phyloP scores from a whole-genome alignment of 805 yeast genomes.

The Schwanniomyces yamadae region DNA sequence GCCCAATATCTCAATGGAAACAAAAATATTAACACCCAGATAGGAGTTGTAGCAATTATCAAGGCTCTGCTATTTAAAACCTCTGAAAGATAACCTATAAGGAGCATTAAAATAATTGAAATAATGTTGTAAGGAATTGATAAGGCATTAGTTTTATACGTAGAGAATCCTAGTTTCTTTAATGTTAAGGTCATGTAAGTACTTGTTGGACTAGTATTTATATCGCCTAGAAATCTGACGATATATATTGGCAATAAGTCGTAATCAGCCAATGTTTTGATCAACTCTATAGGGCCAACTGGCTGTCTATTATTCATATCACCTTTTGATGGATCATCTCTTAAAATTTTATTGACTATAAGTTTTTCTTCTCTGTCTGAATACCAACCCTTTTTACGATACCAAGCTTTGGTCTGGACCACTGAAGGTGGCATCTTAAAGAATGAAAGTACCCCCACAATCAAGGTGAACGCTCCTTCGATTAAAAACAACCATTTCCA shows the following conservation, averaged over 20 bases:
- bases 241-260: slow-evolving; percentile 29
- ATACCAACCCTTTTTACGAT: slow-evolving; percentile 44
- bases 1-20: slow-evolving; percentile 39
- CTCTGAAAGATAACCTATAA: slow-evolving; percentile 23
- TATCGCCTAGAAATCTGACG: slow-evolving; percentile 37
- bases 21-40: slow-evolving; percentile 17
- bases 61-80: slow-evolving; percentile 20
- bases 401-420: slow-evolving; percentile 50
- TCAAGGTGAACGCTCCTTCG: slow-evolving; percentile 58
- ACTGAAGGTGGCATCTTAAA: slow-evolving; percentile 56
- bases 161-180: slow-evolving; percentile 49
- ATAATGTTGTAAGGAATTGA: slow-evolving; percentile 48
- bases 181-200: slow-evolving; percentile 49
- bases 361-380: slow-evolving; percentile 25
- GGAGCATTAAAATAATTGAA: slow-evolving; percentile 21
- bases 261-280: slow-evolving; percentile 17
- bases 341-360: slow-evolving; percentile 23
- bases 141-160: slow-evolving; percentile 51
- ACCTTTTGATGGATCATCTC: slow-evolving; percentile 31
- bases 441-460: slow-evolving; percentile 47
- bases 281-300: slow-evolving; percentile 17
- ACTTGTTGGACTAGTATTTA: slow-evolving; percentile 17
- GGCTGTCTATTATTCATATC: slow-evolving; percentile 30
- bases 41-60: slow-evolving; percentile 16
- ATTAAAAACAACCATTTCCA: slow-evolving; percentile 70